Evolutionary conservation across 345 rosid genomes (phyloP).

Genomic region (Ailanthus altissimus): DNA sequence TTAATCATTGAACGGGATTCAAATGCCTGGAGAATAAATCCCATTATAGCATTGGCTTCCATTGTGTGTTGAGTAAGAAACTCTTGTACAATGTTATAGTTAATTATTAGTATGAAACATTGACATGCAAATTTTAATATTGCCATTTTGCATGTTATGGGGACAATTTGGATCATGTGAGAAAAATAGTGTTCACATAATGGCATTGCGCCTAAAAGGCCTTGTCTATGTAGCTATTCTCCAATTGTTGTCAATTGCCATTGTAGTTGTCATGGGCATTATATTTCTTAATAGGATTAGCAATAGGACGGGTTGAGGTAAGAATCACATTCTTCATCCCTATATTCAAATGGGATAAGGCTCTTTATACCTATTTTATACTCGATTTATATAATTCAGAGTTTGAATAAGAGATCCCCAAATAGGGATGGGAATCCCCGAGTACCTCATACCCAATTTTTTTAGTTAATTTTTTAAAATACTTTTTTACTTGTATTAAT

Average conservation of each 20-base stretch:
- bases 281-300: no score
- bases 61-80: slow-evolving; percentile 76
- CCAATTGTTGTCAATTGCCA: slow-evolving; percentile 72
- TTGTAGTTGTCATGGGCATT: slow-evolving; percentile 69
- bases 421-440: no score
- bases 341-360: no score
- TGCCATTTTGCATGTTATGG: background rate
- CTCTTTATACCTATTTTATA: no score
- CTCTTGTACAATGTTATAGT: background rate
- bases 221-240: slow-evolving; percentile 76
- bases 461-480: no score
- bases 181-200: slow-evolving; percentile 53
- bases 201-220: slow-evolving; percentile 68
- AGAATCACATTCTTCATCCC: no score
- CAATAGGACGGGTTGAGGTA: no score
- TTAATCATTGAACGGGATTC: slow-evolving; percentile 50
- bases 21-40: slow-evolving; percentile 63
- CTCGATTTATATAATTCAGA: no score
- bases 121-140: background rate
- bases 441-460: no score
- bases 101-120: background rate
- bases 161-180: slow-evolving; percentile 39
- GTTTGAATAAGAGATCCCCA: no score
- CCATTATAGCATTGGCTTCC: slow-evolving; percentile 60
- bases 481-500: no score